Percentiles rank a stretch among this genome's conserved stretches.
phyloP scores from a whole-genome alignment of 768 basidiomycete genomes.

The Clavulina sp. region DNA sequence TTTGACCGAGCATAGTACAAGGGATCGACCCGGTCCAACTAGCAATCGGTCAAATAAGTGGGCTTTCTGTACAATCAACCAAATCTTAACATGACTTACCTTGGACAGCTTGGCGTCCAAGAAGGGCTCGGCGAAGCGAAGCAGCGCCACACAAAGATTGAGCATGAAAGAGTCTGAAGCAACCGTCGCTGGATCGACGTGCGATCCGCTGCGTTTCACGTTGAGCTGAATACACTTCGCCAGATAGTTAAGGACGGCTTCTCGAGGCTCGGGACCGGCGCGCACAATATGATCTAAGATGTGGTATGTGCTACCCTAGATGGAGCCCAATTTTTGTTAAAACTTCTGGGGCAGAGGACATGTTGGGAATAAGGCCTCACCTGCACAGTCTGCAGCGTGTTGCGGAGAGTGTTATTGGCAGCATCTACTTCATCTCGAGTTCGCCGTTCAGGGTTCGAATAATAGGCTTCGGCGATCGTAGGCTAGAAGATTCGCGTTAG shows the following conservation, averaged over 20 bases:
- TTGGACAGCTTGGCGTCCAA: slow-evolving; percentile 85
- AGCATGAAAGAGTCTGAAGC: slow-evolving; percentile 86
- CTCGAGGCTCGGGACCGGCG: slow-evolving; percentile 56
- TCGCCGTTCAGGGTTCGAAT: slow-evolving; percentile 69
- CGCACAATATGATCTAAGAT: slow-evolving; percentile 81
- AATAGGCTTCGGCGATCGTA: slow-evolving; percentile 56
- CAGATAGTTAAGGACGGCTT: slow-evolving; percentile 72
- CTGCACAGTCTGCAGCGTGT: slow-evolving; percentile 71
- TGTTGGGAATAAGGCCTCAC: slow-evolving; percentile 21
- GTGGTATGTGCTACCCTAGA: slow-evolving; percentile 55
- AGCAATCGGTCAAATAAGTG: not conserved
- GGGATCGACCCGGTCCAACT: slow-evolving; percentile 87
- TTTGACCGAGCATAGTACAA: slow-evolving; percentile 56
- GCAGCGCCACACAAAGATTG: slow-evolving; percentile 67
- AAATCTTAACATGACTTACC: slow-evolving; percentile 24
- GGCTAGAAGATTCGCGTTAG: slow-evolving; percentile 33
- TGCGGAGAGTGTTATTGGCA: slow-evolving; percentile 69
- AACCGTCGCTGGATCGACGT: slow-evolving; percentile 74
- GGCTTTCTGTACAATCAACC: not conserved
- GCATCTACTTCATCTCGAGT: slow-evolving; percentile 59
- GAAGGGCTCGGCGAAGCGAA: slow-evolving; percentile 83
- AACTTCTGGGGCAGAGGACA: not conserved
- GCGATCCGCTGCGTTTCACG: slow-evolving; percentile 76
- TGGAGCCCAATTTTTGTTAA: not conserved
- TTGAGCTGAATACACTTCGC: slow-evolving; percentile 59